Evolutionary conservation across 2,329 filamentous ascomycete genomes (phyloP).

Genomic region (Penicillium sp.): DNA sequence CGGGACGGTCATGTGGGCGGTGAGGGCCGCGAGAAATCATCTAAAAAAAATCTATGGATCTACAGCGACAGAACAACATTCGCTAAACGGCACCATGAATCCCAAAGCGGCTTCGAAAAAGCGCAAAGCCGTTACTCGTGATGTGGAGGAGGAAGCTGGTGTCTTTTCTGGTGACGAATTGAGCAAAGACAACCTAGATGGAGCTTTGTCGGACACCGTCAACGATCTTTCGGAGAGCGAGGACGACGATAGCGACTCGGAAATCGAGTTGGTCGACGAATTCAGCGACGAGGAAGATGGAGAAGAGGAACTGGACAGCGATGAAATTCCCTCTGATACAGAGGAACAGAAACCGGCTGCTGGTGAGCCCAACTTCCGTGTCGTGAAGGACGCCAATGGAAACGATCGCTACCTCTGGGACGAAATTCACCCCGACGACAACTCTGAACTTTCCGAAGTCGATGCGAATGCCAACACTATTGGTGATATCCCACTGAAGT

Average conservation of each 20-base stretch:
- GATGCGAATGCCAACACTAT: conserved; percentile 83
- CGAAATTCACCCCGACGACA: conserved; percentile 91
- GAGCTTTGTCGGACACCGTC: conserved; percentile 44
- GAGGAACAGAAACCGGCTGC: conserved; percentile 39
- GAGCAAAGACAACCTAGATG: conserved; percentile 44
- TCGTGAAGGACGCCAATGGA: conserved; percentile 82
- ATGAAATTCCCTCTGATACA: conserved; percentile 51
- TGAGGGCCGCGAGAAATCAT: conserved; percentile 26
- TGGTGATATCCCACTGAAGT: conserved; percentile 87
- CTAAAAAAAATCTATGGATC: conserved; percentile 24
- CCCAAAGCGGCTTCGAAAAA: conserved; percentile 53
- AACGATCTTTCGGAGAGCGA: conserved; percentile 40
- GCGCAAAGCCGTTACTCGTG: conserved; percentile 62
- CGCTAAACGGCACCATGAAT: conserved; percentile 32
- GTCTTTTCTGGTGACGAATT: conserved; percentile 63
- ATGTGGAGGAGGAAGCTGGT: conserved; percentile 51
- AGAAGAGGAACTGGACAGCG: conserved; percentile 50
- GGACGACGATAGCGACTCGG: conserved; percentile 42
- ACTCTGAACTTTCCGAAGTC: conserved; percentile 90
- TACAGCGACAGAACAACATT: conserved; percentile 13
- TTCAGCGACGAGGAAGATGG: conserved; percentile 51
- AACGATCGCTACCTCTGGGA: conserved; percentile 87
- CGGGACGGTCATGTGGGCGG: conserved; percentile 39
- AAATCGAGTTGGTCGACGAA: conserved; percentile 58
- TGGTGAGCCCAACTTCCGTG: conserved; percentile 54